Base-by-base conservation (phyloP, 176 grass and related monocot species). In the Bothriochloa decipiens region DNA sequence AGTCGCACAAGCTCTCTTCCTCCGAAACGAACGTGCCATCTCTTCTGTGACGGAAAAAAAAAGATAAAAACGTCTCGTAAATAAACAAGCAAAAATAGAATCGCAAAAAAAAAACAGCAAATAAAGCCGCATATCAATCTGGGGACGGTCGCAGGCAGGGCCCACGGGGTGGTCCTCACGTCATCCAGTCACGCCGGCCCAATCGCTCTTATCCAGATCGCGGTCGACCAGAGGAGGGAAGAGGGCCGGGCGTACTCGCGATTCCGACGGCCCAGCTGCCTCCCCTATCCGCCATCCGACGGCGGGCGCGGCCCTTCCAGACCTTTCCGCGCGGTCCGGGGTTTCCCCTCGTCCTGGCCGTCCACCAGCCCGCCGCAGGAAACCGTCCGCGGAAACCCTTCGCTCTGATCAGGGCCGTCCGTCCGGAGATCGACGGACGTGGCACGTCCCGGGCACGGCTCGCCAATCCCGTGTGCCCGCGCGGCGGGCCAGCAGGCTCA, bases 121-220 rank as follows among this genome's bases (percentile, higher is more conserved):
- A 32, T 32, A 32, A 32, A 42, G 60, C 70, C 40, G 11, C 55
- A 20, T 75, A 65, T 52, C 28, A 76, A 70, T 26, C 1, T 14
- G 22, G 28, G 8, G 57, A 60, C 80, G 74, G 66, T 11, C 68
- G 43, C 45, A 16, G 1, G 13, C 5, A 45, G 23, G 74, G 9
- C 14, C 75, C 73, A 76, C 62, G 16, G 36, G 22, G 63, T 46
- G 62, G 33, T 1, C 45, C 77, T 72, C 87, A 82, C 83, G 72
- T 72, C 72, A 86, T 78, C 79, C 74, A 62, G 84, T 17, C 3
- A 22, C 15, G 45, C 45, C 83, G 84, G 58, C 58, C 88, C 88
- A 86, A 86, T 90, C 37, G 58, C 74, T 74, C 83, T 90, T 86
- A 90, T 90, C 88, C 88, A 86, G 67, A 90, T 83, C 79, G 74